Evolutionary conservation across 495 filamentous ascomycete genomes (phyloP).

Genomic region (Podospora sp.): DNA sequence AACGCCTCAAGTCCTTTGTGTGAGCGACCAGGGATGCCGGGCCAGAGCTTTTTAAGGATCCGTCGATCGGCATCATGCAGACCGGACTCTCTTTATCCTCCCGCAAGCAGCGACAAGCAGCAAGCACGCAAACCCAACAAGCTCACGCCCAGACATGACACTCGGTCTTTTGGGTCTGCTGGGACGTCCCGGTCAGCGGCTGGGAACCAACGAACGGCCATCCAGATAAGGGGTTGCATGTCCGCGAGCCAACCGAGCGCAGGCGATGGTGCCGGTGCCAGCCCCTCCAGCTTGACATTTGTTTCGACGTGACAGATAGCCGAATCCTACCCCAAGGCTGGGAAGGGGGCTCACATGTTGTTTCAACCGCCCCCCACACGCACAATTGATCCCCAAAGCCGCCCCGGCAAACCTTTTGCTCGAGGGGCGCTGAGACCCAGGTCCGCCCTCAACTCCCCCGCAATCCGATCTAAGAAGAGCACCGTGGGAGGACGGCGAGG

Average conservation of each 20-base stretch:
- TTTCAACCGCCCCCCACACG: slow-evolving; percentile 8
- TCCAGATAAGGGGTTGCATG: slow-evolving; percentile 22
- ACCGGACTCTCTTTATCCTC: slow-evolving; percentile 6
- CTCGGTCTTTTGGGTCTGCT: slow-evolving; percentile 7
- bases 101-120: slow-evolving; percentile 11
- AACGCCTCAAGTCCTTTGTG: too few relatives aligned
- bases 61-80: background rate
- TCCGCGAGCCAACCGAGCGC: slow-evolving; percentile 2
- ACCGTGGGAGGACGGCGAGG: background rate
- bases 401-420: background rate
- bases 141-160: slow-evolving; percentile 18
- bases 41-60: too few relatives aligned
- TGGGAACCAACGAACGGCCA: slow-evolving; percentile 24
- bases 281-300: slow-evolving; percentile 9
- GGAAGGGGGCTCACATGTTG: slow-evolving; percentile 11
- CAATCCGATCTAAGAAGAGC: background rate
- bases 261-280: slow-evolving; percentile 26
- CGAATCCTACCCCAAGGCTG: slow-evolving; percentile 21
- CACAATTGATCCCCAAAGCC: background rate
- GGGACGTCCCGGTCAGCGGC: slow-evolving; percentile 23
- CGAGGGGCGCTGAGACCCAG: slow-evolving; percentile 3
- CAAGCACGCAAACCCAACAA: background rate
- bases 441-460: background rate
- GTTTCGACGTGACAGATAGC: slow-evolving; percentile 27
- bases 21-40: too few relatives aligned